Conservation (phyloP, 164 flowering plant genomes). For the Akebia trifoliata region DNA sequence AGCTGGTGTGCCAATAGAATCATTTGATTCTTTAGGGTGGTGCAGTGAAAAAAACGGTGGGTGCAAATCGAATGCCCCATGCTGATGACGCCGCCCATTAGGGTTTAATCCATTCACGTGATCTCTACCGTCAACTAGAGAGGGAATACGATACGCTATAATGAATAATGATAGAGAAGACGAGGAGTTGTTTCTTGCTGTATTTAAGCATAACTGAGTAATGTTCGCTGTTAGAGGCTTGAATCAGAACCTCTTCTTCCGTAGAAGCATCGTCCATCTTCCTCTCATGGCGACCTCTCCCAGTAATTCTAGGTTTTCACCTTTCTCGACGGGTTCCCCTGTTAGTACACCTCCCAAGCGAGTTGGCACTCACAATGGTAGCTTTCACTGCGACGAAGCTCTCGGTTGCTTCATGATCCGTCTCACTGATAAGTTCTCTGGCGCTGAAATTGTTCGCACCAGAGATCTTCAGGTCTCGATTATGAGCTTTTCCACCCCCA, state of each 20-base stretch:
- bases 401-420: conserved; percentile 99
- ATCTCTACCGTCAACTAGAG: no score
- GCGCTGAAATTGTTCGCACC: conserved; percentile 72
- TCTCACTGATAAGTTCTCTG: conserved; percentile 63
- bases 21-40: no score
- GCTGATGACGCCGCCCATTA: no score
- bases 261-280: conserved; percentile 9
- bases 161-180: no score
- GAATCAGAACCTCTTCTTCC: conserved; percentile 16
- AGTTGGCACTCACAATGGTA: conserved; percentile 94
- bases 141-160: no score
- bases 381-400: conserved; percentile 99
- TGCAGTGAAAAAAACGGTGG: no score
- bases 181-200: neutral
- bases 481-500: neutral
- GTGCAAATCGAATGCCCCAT: no score
- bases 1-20: no score
- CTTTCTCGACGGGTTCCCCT: conserved; percentile 31
- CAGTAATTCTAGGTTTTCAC: conserved; percentile 17
- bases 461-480: conserved; percentile 64
- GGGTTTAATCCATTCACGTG: no score
- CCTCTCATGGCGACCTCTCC: conserved; percentile 22
- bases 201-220: neutral
- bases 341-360: conserved; percentile 35
- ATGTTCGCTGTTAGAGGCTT: conserved; percentile 24